Evolutionary conservation across 2,329 filamentous ascomycete genomes (phyloP), one percentile per base, ranked within the genome.

Genomic region (Botrytis elliptica): DNA sequence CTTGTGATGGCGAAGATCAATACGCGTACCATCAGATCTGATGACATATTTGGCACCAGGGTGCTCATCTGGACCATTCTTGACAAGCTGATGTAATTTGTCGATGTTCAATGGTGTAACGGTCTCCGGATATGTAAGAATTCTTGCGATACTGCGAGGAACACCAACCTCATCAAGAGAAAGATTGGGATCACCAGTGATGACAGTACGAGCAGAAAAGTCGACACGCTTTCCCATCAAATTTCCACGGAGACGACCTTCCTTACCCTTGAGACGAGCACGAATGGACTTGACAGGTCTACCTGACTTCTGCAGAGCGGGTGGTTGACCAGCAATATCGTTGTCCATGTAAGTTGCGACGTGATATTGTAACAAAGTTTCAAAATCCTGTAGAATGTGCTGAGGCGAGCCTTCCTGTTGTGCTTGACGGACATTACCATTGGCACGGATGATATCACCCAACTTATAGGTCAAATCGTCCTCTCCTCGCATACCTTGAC

Each of bases 341-440:
- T 99, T 99, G 84, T 99, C 96, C 97, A 99, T 99, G 84, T 98
- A 97, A 1, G 97, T 99, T 62, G 97, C 97, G 75, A 99, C 95
- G 81, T 99, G 97, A 81, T 97, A 99, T 81, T 99, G 97, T 55
- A 99, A 86, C 46, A 99, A 85, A 76, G 92, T 90, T 83, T 97
- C 94, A 74, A 98, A 98, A 80, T 99, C 96, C 74, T 91, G 89
- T 25, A 94, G 90, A 77, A 98, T 94, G 83, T 99, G 96, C 76
- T 93, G 91, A 0, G 96, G 94, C 5, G 95, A 95, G 73, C 96
- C 96, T 82, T 98, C 94, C 74, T 93, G 90, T 79, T 97, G 93
- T 75, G 94, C 96, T 78, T 96, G 92, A 78, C 93, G 91, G 73
- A 99, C 95, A 79, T 97, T 98, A 78, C 93, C 92, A 84, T 99